Conservation (phyloP, 2,329 filamentous ascomycete genomes). For the Phaeosphaeria sp. region DNA sequence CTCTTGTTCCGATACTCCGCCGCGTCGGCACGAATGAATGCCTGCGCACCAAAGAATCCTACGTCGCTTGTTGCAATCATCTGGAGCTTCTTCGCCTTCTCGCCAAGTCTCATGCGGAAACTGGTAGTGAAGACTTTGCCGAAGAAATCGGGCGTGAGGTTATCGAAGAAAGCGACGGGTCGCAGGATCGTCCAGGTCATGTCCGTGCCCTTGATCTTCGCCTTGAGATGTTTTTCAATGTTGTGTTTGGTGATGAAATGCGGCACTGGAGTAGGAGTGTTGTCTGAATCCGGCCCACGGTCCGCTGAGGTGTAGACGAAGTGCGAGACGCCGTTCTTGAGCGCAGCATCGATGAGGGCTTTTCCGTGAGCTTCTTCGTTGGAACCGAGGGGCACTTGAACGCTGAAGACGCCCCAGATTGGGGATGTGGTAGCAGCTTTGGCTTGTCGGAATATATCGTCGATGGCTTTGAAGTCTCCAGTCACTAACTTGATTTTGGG, state of each 20-base stretch:
- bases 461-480: slow-evolving; percentile 60
- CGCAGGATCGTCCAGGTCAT: slow-evolving; percentile 67
- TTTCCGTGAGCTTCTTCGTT: slow-evolving; percentile 48
- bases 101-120: slow-evolving; percentile 23
- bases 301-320: slow-evolving; percentile 50
- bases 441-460: slow-evolving; percentile 58
- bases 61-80: slow-evolving; percentile 52
- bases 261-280: slow-evolving; percentile 61
- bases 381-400: slow-evolving; percentile 35
- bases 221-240: slow-evolving; percentile 65
- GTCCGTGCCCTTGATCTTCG: slow-evolving; percentile 40
- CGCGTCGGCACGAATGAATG: slow-evolving; percentile 47
- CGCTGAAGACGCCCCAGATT: slow-evolving; percentile 44
- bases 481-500: slow-evolving; percentile 60
- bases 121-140: slow-evolving; percentile 55
- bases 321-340: slow-evolving; percentile 39
- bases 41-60: slow-evolving; percentile 55
- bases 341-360: slow-evolving; percentile 42
- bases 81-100: slow-evolving; percentile 38
- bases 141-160: slow-evolving; percentile 54
- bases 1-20: slow-evolving; percentile 50
- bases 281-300: slow-evolving; percentile 51
- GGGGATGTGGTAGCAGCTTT: slow-evolving; percentile 34
- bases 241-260: slow-evolving; percentile 68
- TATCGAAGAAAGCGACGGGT: slow-evolving; percentile 67